A percentile compares a stretch with the other conserved stretches of the same genome.
Evolutionary conservation across 129 eudicot genomes (phyloP).

Genomic region (Smallanthus sonchifolius): DNA sequence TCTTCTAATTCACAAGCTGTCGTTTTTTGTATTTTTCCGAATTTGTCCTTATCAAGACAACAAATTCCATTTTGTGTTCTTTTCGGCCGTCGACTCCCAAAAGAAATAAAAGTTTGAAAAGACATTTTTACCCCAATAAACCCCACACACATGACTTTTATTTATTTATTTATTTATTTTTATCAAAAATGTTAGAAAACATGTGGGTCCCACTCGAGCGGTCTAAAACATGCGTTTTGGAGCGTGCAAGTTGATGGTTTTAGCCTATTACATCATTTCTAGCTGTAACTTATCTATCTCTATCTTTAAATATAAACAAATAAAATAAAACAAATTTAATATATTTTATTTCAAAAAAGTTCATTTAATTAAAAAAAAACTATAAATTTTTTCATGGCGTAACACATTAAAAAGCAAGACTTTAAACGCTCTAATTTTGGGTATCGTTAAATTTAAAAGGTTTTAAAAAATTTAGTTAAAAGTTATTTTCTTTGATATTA

Average conservation of each 20-base stretch:
- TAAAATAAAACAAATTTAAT: neutral
- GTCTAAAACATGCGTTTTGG: neutral
- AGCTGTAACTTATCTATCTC: neutral
- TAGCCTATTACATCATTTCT: neutral
- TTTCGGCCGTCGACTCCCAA: neutral
- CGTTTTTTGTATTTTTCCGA: neutral
- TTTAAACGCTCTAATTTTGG: too few relatives aligned
- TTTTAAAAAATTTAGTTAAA: too few relatives aligned
- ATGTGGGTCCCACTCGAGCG: neutral
- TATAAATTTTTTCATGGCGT: too few relatives aligned
- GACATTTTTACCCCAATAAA: neutral
- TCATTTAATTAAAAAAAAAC: too few relatives aligned
- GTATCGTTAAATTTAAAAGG: too few relatives aligned
- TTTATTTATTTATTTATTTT: too few relatives aligned
- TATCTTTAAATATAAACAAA: neutral
- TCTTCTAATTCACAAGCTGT: neutral
- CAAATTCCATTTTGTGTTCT: neutral
- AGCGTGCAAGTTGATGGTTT: neutral
- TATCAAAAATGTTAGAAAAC: neutral
- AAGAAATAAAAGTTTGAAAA: neutral
- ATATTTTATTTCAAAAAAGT: neutral
- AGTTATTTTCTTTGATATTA: too few relatives aligned
- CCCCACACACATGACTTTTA: neutral
- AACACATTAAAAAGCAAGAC: too few relatives aligned
- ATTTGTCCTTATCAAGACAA: neutral